These are phyloP conservation scores for Blastocystis sp. DNA, from an alignment of 352 stramenopile genomes.

Conservation along the genomic window DNA sequence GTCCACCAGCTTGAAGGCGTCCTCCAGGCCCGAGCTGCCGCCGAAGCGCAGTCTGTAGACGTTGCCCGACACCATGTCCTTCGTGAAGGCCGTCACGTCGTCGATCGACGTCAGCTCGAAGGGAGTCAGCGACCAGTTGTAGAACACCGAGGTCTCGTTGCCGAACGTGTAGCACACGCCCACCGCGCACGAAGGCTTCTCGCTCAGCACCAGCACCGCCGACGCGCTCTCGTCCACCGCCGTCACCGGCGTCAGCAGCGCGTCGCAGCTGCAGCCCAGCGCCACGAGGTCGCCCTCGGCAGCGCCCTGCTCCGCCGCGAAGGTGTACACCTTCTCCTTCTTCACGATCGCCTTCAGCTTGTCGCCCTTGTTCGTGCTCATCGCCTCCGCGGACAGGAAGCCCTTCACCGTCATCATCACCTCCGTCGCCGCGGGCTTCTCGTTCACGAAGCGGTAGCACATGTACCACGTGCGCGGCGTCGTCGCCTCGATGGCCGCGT, in stretches of 20 bases:
- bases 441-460: constrained; percentile 52
- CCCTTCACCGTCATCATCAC: constrained; percentile 15
- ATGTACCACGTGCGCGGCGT: constrained; percentile 10
- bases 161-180: constrained; percentile 66
- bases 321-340: constrained; percentile 47
- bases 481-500: neutral
- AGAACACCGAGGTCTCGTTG: constrained; percentile 45
- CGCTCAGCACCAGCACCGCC: constrained; percentile 1
- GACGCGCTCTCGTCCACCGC: neutral
- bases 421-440: constrained; percentile 23
- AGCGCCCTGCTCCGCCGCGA: constrained; percentile 33
- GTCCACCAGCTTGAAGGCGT: constrained; percentile 38
- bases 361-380: constrained; percentile 25
- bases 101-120: constrained; percentile 18
- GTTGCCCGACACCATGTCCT: constrained; percentile 31
- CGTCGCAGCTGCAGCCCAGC: constrained; percentile 56
- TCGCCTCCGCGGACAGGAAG: constrained; percentile 23
- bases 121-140: constrained; percentile 3
- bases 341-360: constrained; percentile 52
- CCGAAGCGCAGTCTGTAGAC: neutral
- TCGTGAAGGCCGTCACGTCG: constrained; percentile 16
- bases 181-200: constrained; percentile 44
- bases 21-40: constrained; percentile 43
- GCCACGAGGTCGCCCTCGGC: constrained; percentile 16
- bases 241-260: neutral